These are phyloP conservation scores for Orbilia ellipsospora DNA, from an alignment of 2,329 filamentous ascomycete species.

Conservation along the genomic window DNA sequence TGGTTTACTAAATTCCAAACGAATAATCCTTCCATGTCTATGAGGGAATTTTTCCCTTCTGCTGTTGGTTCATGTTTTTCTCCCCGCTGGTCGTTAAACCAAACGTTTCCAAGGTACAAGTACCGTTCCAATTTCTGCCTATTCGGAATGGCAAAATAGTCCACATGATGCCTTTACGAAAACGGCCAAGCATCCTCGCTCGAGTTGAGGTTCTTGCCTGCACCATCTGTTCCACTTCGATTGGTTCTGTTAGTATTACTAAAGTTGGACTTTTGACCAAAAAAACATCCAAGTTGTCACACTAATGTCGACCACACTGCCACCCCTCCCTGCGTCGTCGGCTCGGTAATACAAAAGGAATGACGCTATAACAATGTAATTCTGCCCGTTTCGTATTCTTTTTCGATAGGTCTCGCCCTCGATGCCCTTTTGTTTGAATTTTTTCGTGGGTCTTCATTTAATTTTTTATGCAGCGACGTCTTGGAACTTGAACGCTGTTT, in stretches of 20 bases:
- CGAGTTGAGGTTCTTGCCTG: no score
- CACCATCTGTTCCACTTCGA: conserved; percentile 52
- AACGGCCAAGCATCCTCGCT: conserved; percentile 43
- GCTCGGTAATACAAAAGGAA: conserved; percentile 42
- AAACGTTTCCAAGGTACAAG: conserved; percentile 1
- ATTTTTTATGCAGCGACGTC: no score
- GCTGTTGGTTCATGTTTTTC: neutral
- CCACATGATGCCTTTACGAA: conserved; percentile 53
- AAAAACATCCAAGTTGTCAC: conserved; percentile 33
- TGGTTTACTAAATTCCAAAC: conserved; percentile 28
- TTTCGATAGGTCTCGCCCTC: neutral
- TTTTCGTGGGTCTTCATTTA: neutral
- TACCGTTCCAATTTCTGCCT: conserved; percentile 38
- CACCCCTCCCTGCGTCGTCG: conserved; percentile 13
- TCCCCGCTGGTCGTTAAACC: neutral
- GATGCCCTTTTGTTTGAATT: neutral
- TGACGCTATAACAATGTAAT: conserved; percentile 46
- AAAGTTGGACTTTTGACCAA: conserved; percentile 16
- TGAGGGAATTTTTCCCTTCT: conserved; percentile 47
- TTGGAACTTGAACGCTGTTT: conserved; percentile 16
- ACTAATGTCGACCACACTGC: conserved; percentile 26
- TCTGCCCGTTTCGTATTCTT: neutral
- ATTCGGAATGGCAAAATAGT: conserved; percentile 35
- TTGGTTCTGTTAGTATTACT: conserved; percentile 49
- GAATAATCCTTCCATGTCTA: conserved; percentile 30